A percentile compares a stretch with the other conserved stretches of the same genome.
phyloP scores from a whole-genome alignment of 208 protist species.

The Plasmodiophora brassicae region DNA sequence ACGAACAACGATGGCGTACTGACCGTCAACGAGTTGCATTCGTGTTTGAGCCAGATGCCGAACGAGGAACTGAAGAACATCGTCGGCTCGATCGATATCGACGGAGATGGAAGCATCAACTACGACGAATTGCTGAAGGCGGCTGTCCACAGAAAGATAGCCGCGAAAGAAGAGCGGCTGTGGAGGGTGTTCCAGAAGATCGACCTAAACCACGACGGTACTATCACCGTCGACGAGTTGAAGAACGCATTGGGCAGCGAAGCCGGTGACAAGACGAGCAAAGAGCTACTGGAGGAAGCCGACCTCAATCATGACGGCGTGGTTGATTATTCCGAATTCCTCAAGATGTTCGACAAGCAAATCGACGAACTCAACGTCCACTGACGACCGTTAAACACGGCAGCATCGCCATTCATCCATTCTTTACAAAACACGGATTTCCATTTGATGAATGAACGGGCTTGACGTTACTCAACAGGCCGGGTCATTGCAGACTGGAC shows the following conservation, averaged over 20 bases:
- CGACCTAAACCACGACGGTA: not conserved
- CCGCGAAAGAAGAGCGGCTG: constrained; percentile 2
- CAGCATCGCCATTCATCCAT: too few species aligned
- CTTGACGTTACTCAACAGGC: too few species aligned
- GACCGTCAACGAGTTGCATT: not conserved
- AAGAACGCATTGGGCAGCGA: not conserved
- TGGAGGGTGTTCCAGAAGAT: constrained; percentile 20
- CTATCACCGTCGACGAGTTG: not conserved
- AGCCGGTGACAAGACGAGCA: not conserved
- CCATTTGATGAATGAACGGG: too few species aligned
- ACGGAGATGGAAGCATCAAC: constrained; percentile 9
- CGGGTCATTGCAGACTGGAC: too few species aligned
- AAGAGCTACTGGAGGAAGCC: constrained; percentile 14
- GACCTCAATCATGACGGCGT: constrained; percentile 26
- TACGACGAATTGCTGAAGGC: constrained; percentile 25
- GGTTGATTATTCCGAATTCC: constrained; percentile 22
- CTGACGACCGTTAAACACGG: too few species aligned
- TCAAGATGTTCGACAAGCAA: not conserved
- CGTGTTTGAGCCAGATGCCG: not conserved
- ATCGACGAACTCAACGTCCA: too few species aligned
- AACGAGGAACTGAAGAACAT: not conserved
- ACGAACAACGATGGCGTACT: not conserved
- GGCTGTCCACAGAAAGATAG: not conserved
- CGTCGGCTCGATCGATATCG: not conserved
- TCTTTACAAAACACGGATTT: too few species aligned